Base-by-base conservation (phyloP, 345 rosid species). In the Salix exigua region DNA sequence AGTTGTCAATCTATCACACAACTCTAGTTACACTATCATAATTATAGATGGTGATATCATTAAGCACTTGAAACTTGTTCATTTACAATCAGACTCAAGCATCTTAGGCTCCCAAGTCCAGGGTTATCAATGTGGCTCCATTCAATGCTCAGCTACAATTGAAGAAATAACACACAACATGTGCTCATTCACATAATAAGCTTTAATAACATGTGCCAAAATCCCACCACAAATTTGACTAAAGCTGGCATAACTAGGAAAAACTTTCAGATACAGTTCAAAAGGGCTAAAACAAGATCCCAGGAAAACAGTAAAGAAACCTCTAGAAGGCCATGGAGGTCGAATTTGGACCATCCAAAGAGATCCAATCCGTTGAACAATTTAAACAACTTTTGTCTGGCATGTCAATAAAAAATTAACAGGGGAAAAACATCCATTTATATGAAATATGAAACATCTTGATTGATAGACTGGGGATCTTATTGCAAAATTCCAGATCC, bases 1-100 rank as follows among this genome's bases (percentile, higher is more conserved):
- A 66, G 7, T 77, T 40, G 71, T 28, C 58, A 73, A 48, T 37
- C 37, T 50, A 75, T 44, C 65, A 72, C 25, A 68, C 33, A 71
- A 55, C 26, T 3, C 67, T 23, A 58, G 7, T 31, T 21, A 60
- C 9, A 50, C 66, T 37, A 13, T 58, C 4, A 14, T 37, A 40
- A 30, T 71, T 71, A 42, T 9, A 31, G 37, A 71, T 26, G 14
- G 53, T 18, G 7, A 72, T n/a, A 71, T 53, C 25, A 42, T 40
- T 40, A n/a, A 5, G 70, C 70, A 25, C 69, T 37, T 33, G 12
- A 66, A 33, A 18, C 13, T 66, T 35, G 46, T 66, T 19, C 23
- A 66, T 31, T 28, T 35, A 21, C 44, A 16, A 30, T 21, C 46
- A 17, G 23, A 37, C 2, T 19, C n/a, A 8, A 30, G 69, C 38